These are phyloP conservation scores for Diplocarpon mali DNA, from an alignment of 2,329 filamentous ascomycete species.

Conservation along the genomic window DNA sequence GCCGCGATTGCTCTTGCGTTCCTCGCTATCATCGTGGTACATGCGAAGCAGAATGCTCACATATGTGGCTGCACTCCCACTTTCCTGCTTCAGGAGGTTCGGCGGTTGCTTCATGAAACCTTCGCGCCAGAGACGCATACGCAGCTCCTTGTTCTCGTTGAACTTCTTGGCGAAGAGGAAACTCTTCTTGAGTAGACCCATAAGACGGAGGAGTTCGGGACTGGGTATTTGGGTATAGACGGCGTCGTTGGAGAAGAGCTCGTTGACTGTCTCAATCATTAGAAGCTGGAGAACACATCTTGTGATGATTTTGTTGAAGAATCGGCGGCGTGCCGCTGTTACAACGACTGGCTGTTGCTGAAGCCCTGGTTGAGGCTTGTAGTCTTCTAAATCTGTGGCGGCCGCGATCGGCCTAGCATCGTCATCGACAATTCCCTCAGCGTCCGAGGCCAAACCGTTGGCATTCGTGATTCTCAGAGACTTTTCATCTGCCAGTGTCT, in stretches of 20 bases:
- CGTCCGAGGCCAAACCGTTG: conserved; percentile 28
- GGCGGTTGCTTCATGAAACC: conserved; percentile 99
- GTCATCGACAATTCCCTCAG: conserved; percentile 24
- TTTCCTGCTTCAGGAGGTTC: conserved; percentile 95
- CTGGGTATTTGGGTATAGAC: conserved; percentile 93
- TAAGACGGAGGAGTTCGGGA: conserved; percentile 76
- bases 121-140: conserved; percentile 89
- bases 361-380: conserved; percentile 62
- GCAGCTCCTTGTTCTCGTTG: conserved; percentile 92
- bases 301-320: conserved; percentile 99
- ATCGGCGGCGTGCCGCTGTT: conserved; percentile 80
- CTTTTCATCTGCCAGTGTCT: conserved; percentile 33
- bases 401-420: conserved; percentile 21
- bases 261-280: conserved; percentile 99
- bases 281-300: conserved; percentile 94
- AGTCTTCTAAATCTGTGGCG: conserved; percentile 53
- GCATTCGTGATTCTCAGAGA: conserved; percentile 51
- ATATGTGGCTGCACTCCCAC: conserved; percentile 84
- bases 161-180: conserved; percentile 96
- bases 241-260: conserved; percentile 93
- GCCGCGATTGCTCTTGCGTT: conserved; percentile 65
- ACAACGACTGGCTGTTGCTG: conserved; percentile 88
- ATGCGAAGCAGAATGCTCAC: conserved; percentile 93
- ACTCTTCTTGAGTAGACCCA: conserved; percentile 88
- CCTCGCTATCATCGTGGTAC: conserved; percentile 82